These are phyloP conservation scores for Aechmea fasciata DNA, from an alignment of 176 grass and related monocot genomes.

Conservation along the genomic window DNA sequence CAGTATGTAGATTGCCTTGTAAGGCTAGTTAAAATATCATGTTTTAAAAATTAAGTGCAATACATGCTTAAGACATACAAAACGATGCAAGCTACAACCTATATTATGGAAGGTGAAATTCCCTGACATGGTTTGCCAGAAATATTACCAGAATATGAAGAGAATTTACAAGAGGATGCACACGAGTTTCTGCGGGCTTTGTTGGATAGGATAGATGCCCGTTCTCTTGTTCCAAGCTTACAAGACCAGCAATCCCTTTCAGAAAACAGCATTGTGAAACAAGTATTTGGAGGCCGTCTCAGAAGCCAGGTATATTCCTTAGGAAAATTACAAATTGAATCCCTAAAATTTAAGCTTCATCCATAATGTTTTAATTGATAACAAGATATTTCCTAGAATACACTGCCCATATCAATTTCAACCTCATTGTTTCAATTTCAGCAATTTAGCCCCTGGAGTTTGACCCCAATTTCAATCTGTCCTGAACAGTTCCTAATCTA, in stretches of 20 bases:
- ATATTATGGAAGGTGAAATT: slow-evolving; percentile 18
- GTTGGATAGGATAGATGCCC: slow-evolving; percentile 64
- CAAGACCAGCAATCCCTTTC: slow-evolving; percentile 32
- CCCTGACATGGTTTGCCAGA: slow-evolving; percentile 56
- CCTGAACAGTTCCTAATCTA: too few species aligned
- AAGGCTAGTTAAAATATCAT: too few species aligned
- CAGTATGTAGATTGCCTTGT: too few species aligned
- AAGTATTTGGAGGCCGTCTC: slow-evolving; percentile 72
- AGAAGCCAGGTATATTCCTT: slow-evolving; percentile 52
- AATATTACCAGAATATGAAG: slow-evolving; percentile 60
- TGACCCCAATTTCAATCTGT: too few species aligned
- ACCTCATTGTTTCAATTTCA: not conserved
- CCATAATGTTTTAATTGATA: too few species aligned
- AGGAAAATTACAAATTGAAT: too few species aligned
- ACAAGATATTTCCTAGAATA: not conserved
- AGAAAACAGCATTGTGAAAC: slow-evolving; percentile 71
- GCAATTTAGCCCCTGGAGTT: too few species aligned
- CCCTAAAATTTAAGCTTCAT: not conserved
- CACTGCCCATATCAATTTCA: not conserved
- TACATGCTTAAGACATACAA: not conserved
- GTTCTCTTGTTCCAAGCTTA: slow-evolving; percentile 29
- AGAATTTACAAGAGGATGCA: slow-evolving; percentile 76
- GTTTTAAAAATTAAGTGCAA: not conserved
- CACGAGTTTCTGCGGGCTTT: slow-evolving; percentile 80
- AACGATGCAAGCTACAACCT: not conserved